Base-by-base conservation (phyloP, 2,329 filamentous ascomycete genomes). In the Talaromyces marneffei region DNA sequence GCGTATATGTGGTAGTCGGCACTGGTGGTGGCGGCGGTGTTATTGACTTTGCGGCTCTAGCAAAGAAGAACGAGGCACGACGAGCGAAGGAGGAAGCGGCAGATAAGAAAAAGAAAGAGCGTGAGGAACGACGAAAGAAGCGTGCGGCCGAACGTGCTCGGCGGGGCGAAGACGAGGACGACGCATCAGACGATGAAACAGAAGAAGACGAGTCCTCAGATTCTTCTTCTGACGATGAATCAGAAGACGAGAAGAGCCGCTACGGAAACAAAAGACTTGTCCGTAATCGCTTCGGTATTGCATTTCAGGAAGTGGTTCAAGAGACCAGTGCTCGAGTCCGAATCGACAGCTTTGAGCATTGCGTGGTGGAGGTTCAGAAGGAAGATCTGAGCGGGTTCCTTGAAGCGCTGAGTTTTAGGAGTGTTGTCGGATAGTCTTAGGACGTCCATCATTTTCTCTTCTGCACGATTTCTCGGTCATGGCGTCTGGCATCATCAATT, bases 281-380 rank as follows among this genome's bases (percentile, higher is more conserved):
- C 1, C 78, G 90, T 57, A 99, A 97, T 76, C 86, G 89, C 55
- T 99, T 99, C 70, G 94, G 94, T 7, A 92, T 88, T 69, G 93
- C 94, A 2, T 99, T 99, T 74, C 92, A 97, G 73, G 92, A 96
- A 71, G 94, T 97, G 0, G 90, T 96, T 2, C 85, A 88, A 57
- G 91, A 97, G 79, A 97, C 93, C 16, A 94, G 88, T 62, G 91
- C 93, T 0, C 80, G 92, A 16, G 92, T 97, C 20, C 82, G 92
- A 63, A 95, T 97, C 71, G 94, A 99, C 76, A 95, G 90, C 74
- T 99, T 99, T 70, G 94, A 99, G 76, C 91, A 96, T 74, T 96
- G 91, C 70, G 94, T 97, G 7, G 92, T 97, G 52, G 94, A 99
- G 74, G 93, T 99, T n/a, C 88, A 88, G 77, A 97, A 96, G 79